Evolutionary conservation across 2,329 filamentous ascomycete genomes (phyloP).

Genomic region (Cytospora chrysosperma): DNA sequence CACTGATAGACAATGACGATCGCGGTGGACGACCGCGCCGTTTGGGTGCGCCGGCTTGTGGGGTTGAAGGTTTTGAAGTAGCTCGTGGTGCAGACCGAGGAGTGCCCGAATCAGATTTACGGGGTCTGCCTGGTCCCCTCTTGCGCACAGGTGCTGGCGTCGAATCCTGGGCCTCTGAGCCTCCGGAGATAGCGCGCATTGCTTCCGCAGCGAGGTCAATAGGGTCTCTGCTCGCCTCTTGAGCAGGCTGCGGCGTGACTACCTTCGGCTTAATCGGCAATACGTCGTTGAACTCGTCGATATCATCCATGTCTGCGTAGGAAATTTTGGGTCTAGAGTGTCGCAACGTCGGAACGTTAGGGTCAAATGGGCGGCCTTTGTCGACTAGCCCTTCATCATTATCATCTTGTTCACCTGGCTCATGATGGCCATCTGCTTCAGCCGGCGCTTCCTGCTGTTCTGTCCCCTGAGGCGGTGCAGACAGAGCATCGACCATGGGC

Average conservation of each 20-base stretch:
- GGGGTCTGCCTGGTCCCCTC: slow-evolving; percentile 34
- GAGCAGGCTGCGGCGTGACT: slow-evolving; percentile 14
- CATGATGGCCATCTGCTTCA: slow-evolving; percentile 9
- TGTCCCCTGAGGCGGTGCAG: slow-evolving; percentile 21
- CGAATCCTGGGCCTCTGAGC: not conserved
- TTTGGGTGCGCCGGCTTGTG: slow-evolving; percentile 22
- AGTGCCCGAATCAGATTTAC: slow-evolving; percentile 26
- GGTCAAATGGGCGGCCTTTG: slow-evolving; percentile 37
- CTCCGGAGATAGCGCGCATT: slow-evolving; percentile 32
- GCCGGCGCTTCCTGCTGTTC: slow-evolving; percentile 11
- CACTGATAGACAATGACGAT: slow-evolving; percentile 22
- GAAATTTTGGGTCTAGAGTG: slow-evolving; percentile 53
- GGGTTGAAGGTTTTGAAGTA: slow-evolving; percentile 13
- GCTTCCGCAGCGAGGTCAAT: slow-evolving; percentile 34
- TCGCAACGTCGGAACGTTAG: slow-evolving; percentile 49
- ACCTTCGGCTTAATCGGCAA: slow-evolving; percentile 27
- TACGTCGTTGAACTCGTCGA: slow-evolving; percentile 45
- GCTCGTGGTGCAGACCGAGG: slow-evolving; percentile 16
- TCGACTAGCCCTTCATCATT: slow-evolving; percentile 10
- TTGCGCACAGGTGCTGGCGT: slow-evolving; percentile 2
- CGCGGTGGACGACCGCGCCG: slow-evolving; percentile 25
- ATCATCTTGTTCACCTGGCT: not conserved
- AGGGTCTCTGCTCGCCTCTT: slow-evolving; percentile 30
- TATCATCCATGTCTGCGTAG: slow-evolving; percentile 49
- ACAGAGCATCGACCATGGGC: slow-evolving; percentile 26